Evolutionary conservation across 805 yeast genomes (phyloP), one percentile per base, ranked within the genome.

Genomic region (Clavispora asparagi): DNA sequence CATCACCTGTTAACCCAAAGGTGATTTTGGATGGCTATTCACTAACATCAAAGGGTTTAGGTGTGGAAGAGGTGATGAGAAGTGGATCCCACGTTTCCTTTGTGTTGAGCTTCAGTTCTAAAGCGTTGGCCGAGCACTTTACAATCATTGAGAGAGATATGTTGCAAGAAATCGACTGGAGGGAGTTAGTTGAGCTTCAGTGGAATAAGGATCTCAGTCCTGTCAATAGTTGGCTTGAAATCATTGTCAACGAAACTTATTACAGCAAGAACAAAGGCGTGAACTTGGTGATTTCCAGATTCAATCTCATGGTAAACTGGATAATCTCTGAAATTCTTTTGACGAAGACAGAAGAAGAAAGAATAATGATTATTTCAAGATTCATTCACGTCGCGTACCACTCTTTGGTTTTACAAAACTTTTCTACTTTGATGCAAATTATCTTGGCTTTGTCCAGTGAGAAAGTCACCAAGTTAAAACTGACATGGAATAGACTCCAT

Each of bases 291-390:
- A 82, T 89, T 35, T 77, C 95, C 0, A 72, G 99, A 49, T 94
- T 91, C 73, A 91, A 92, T 60, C 68, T 92, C 48, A 83, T 87
- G 70, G 91, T 87, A 7, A 88, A 87, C 56, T 92, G 98, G 98
- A 82, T 91, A 36, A 81, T 87, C 30, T 87, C 96, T 0, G 97
- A 92, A 67, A 79, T 94, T 45, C 63, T 89, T 13, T 68, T 92
- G 49, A 88, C 96, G 9, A 74, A 73, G 46, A 69, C 75, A 38
- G 70, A 78, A 25, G 71, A 70, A 3, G 78, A 87, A 53, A 73
- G 92, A 53, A 79, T 82, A 38, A 74, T 79, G 46, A 76, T 91
- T 1, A 78, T 91, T n/a, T 82, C 89, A n/a, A 73, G 92, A 53
- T 89, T 87, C 57, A 88, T 92, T 48, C 96, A 88, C 55, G 69